phyloP scores from a whole-genome alignment of 2,329 filamentous ascomycete genomes.

The Fusarium sp. region DNA sequence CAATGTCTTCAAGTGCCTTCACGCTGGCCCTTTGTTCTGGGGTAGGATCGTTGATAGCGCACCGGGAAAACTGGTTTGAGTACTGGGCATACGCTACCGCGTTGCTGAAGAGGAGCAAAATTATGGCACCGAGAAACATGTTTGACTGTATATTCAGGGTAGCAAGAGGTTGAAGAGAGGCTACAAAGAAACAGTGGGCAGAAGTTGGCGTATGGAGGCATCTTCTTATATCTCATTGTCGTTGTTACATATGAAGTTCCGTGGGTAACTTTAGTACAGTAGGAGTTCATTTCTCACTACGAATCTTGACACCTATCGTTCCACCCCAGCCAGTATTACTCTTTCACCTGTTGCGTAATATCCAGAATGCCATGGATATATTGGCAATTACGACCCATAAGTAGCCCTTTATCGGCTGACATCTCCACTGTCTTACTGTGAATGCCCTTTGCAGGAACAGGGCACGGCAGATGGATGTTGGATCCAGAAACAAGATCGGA shows the following conservation, averaged over 20 bases:
- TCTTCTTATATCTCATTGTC: not conserved
- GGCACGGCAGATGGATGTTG: not conserved
- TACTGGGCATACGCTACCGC: accelerated
- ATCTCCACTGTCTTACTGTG: too few species aligned
- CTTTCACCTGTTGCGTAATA: too few species aligned
- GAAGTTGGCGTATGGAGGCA: not conserved
- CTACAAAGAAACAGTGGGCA: accelerated
- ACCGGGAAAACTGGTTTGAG: not conserved
- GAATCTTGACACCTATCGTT: too few species aligned
- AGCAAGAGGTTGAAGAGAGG: not conserved
- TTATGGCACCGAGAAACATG: not conserved
- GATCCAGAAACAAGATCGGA: not conserved
- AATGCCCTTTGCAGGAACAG: not conserved
- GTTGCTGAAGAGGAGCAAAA: not conserved
- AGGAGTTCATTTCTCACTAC: too few species aligned
- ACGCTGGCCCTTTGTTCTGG: not conserved
- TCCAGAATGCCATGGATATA: too few species aligned
- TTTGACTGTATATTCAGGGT: too few species aligned
- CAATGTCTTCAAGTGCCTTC: not conserved
- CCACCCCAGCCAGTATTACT: too few species aligned
- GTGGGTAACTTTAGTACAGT: too few species aligned
- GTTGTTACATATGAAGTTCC: not conserved
- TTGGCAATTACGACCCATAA: too few species aligned
- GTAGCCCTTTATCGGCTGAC: too few species aligned
- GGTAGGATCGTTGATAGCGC: not conserved